These are phyloP conservation scores for Solanum lycopersicoides DNA, from an alignment of 257 asterid genomes.

Conservation along the genomic window DNA sequence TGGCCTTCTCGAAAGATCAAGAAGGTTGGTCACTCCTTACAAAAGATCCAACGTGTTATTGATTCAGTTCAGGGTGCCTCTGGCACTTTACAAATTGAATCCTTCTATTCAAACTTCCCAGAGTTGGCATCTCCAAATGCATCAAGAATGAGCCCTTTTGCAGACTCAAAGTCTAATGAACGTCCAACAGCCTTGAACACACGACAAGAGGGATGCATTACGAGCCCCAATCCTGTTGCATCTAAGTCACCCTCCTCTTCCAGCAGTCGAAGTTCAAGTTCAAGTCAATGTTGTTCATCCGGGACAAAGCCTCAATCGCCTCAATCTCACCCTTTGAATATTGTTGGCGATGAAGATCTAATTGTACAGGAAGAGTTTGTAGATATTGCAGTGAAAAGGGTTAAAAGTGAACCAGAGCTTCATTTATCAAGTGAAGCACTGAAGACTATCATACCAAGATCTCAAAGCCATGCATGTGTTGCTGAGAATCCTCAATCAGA, in stretches of 20 bases:
- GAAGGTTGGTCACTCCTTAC: conserved; percentile 86
- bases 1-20: conserved; percentile 97
- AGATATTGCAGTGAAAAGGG: conserved; percentile 25
- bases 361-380: conserved; percentile 21
- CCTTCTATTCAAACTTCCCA: conserved; percentile 72
- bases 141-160: conserved; percentile 29
- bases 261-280: conserved; percentile 55
- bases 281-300: conserved; percentile 59
- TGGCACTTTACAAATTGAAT: conserved; percentile 51
- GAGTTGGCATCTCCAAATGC: conserved; percentile 57
- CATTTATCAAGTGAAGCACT: conserved; percentile 30
- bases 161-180: conserved; percentile 21
- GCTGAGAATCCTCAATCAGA: conserved; percentile 20
- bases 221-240: conserved; percentile 21
- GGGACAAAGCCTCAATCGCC: conserved; percentile 30
- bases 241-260: conserved; percentile 62
- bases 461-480: conserved; percentile 36
- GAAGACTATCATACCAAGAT: conserved; percentile 28
- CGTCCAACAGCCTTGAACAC: conserved; percentile 9
- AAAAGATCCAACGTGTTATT: conserved; percentile 84
- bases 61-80: conserved; percentile 91
- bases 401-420: conserved; percentile 51
- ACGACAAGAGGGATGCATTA: conserved; percentile 17
- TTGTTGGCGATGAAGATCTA: conserved; percentile 12
- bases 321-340: not conserved